Conservation (phyloP, 1,284 basidiomycete genomes). For the Ganoderma boninense region DNA sequence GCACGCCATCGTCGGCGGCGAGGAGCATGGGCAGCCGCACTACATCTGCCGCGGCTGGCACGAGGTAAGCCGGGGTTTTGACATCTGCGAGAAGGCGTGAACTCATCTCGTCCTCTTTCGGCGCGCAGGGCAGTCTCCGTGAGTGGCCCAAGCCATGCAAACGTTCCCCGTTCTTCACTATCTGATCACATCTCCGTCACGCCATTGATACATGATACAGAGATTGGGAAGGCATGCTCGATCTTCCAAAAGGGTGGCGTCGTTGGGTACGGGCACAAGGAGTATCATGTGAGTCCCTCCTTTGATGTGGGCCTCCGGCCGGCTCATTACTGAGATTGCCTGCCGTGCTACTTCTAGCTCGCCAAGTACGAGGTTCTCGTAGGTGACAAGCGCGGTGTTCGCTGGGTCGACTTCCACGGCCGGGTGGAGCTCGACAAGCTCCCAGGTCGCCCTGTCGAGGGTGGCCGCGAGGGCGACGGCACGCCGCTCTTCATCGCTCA, state of each 20-base stretch:
- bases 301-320: constrained; percentile 1
- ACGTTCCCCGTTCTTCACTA: constrained; percentile 7
- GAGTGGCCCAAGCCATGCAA: constrained; percentile 40
- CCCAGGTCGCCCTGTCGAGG: constrained; percentile 65
- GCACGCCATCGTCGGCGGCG: constrained; percentile 62
- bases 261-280: constrained; percentile 66
- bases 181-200: constrained; percentile 21
- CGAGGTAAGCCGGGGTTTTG: constrained; percentile 52
- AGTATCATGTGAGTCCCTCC: constrained; percentile 57
- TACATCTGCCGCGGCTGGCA: constrained; percentile 68
- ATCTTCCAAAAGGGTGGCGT: constrained; percentile 66
- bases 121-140: constrained; percentile 62
- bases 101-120: constrained; percentile 12
- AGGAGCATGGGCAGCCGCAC: constrained; percentile 58
- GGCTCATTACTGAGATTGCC: constrained; percentile 1
- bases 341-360: constrained; percentile 47
- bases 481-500: constrained; percentile 67
- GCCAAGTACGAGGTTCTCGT: constrained; percentile 72
- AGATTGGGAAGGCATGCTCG: constrained; percentile 70
- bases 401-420: constrained; percentile 63
- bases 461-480: constrained; percentile 71
- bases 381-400: constrained; percentile 64
- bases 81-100: constrained; percentile 22
- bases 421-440: constrained; percentile 53
- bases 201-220: constrained; percentile 47